These are phyloP conservation scores for Alternaria arbusti DNA, from an alignment of 2,329 filamentous ascomycete genomes.

Conservation along the genomic window DNA sequence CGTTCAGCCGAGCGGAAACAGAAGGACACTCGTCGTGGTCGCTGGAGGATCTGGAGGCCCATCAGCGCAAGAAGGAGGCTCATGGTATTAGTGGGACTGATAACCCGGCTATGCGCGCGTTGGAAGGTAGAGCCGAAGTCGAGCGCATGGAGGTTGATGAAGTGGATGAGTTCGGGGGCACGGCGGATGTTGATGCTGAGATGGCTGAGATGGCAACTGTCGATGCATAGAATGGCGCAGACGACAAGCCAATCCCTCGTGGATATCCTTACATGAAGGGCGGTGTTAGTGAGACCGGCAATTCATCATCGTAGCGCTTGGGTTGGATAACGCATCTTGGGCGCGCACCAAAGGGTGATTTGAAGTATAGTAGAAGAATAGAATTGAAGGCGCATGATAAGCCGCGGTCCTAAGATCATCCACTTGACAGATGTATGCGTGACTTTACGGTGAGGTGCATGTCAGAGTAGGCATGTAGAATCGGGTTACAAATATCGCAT, in stretches of 20 bases:
- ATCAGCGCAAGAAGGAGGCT: constrained; percentile 77
- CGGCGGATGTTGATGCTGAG: constrained; percentile 42
- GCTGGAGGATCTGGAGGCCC: constrained; percentile 74
- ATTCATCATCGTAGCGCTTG: neutral
- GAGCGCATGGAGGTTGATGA: constrained; percentile 24
- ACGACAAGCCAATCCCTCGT: neutral
- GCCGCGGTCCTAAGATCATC: neutral
- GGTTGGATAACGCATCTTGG: neutral
- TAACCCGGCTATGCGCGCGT: constrained; percentile 48
- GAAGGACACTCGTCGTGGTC: constrained; percentile 96
- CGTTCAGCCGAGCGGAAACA: constrained; percentile 80
- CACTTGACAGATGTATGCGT: neutral
- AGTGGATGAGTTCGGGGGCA: constrained; percentile 44
- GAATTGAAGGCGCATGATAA: neutral
- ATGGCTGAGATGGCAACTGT: constrained; percentile 41
- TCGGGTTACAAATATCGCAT: neutral
- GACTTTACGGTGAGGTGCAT: neutral
- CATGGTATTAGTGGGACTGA: constrained; percentile 70
- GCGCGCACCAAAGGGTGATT: neutral
- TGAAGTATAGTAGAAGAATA: neutral
- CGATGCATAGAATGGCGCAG: constrained; percentile 2
- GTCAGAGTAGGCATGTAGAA: neutral
- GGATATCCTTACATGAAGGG: neutral
- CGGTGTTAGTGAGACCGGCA: neutral
- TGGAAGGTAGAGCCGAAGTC: constrained; percentile 39